Evolutionary conservation across 108 stramenopile species (phyloP), one percentile per base, ranked within the genome.

Genomic region (Cyclostephanos tholiformis): DNA sequence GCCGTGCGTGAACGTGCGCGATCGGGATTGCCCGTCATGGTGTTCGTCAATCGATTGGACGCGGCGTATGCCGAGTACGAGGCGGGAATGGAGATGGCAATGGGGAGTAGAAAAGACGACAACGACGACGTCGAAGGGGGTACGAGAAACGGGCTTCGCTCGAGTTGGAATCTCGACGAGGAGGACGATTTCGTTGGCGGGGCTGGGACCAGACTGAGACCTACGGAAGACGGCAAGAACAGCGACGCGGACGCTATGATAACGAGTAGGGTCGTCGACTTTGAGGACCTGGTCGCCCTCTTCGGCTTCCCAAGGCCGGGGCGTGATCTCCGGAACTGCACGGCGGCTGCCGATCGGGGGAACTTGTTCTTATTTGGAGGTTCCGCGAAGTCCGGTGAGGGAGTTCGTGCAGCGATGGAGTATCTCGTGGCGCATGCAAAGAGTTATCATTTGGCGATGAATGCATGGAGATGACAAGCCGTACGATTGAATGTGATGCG

Each of bases 331-430:
- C 30, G 57, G 1, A 23, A 32, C 23, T 17, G 20, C 46, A 4
- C 10, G 22, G 43, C 56, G 51, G 27, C 25, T 11, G 49, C 62
- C 69, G 86, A 61, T 84, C 83, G 35, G 65, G 73, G 53, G 50
- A 79, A 71, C 12, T 14, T 85, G 25, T 79, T 91, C 44, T 64
- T 90, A 50, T 88, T 85, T 64, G 89, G 85, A 82, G 87, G 82
- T 22, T 91, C 90, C 12, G 92, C 92, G 48, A 87, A 81, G 67
- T 84, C 87, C 22, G 92, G 92, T 13, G 87, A 85, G 35, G 92
- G 92, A 19, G 86, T 94, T 2, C 76, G 74, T 14, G 66, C 85
- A 27, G 87, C 92, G n/a, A 85, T 94, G 78, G 90, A 91, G 72
- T 91, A 71, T 39, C 55, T 78, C 26, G 41, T 71, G 1, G 65